Conservation (phyloP, 2,329 filamentous ascomycete genomes). For the Botryotinia convoluta region DNA sequence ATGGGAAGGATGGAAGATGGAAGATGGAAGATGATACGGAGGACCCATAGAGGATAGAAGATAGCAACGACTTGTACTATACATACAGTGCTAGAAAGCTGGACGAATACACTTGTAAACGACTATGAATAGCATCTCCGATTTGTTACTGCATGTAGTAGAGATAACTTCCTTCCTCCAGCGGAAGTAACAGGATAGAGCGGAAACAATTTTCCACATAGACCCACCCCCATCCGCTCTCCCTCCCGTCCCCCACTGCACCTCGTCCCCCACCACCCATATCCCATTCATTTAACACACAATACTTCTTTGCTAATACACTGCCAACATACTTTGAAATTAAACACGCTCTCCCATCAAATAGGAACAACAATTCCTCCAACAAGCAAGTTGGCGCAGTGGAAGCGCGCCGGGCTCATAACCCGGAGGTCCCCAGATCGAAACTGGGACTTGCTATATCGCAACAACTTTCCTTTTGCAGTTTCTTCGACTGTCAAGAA, state of each 20-base stretch:
- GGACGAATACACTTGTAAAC: not conserved
- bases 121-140: not conserved
- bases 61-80: not conserved
- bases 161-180: not conserved
- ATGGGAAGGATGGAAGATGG: not conserved
- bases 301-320: not conserved
- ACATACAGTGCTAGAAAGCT: not conserved
- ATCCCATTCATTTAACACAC: not conserved
- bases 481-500: not conserved
- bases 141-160: not conserved
- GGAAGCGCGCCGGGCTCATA: constrained; percentile 43
- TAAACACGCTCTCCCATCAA: rapidly evolving
- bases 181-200: not conserved
- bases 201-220: not conserved
- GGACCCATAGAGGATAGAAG: not conserved
- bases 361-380: not conserved
- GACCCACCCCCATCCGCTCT: not conserved
- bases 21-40: not conserved
- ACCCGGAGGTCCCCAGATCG: constrained; percentile 42
- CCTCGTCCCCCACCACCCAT: not conserved
- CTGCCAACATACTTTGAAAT: not conserved
- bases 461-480: not conserved
- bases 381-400: constrained; percentile 40
- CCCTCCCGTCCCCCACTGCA: not conserved
- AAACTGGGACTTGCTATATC: constrained; percentile 32